Base-by-base conservation (phyloP, 1,284 basidiomycete species). In the Ganoderma lingzhi region DNA sequence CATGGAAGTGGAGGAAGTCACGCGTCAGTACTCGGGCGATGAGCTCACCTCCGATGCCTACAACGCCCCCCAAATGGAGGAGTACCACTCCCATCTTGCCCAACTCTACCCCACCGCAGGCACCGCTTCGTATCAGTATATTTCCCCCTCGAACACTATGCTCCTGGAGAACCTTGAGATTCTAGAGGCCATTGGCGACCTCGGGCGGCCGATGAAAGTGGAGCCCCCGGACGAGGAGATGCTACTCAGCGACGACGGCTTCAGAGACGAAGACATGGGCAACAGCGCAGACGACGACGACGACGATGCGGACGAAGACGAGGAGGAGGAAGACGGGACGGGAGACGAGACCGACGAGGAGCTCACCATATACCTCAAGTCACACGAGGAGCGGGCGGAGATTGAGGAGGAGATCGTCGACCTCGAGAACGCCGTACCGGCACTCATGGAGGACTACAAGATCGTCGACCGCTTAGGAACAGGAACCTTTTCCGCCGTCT, bases 401-500 rank as follows among this genome's bases (percentile, higher is more conserved):
- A 93, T 98, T 69, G 84, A 87, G 67, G 83, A 85, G 45, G 95
- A 97, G 80, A 96, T 99, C 39, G 77, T 79, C 0, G 87, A 91
- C 73, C 84, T 94, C 23, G 81, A 88, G 71, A 76, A 78, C 0
- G 84, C 87, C 17, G 88, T 97, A 1, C 91, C 92, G 0, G 79
- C 85, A 12, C 84, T 96, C 55, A 79, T 81, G 4, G 80, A 84
- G n/a, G 85, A 93, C 73, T 99, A 98, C 85, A 87, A 86, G 69
- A 85, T 99, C 32, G 82, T 99, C 35, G 97, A 99, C 82, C 88
- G 96, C 6, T 87, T 99, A 0, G 97, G 97, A 17, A 98, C 97
- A 71, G 96, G 97, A 32, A 99, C 97, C 2, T 99, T 99, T 82
- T 99, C 97, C 0, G 97, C 96, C 10, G 97, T 99, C 12, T 99